Conservation (phyloP, 2,329 filamentous ascomycete genomes). For the Juglanconis oblonga region DNA sequence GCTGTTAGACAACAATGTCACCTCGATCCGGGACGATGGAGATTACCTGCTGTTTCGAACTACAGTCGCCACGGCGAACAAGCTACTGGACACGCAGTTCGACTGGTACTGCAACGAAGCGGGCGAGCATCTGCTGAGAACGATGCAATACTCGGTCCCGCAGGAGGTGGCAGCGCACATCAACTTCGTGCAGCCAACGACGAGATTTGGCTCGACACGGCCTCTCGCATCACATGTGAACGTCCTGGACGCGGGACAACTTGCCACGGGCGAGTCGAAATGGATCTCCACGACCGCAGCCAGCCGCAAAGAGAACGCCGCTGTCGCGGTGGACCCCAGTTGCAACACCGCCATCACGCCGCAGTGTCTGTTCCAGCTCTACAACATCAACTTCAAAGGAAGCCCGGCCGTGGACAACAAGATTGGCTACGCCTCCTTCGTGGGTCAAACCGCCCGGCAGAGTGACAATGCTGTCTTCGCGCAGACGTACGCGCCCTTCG, state of each 20-base stretch:
- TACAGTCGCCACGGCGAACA: not conserved
- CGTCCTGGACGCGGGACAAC: conserved; percentile 1
- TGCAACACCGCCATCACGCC: conserved; percentile 40
- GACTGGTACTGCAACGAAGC: conserved; percentile 20
- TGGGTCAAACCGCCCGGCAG: conserved; percentile 48
- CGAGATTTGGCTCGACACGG: conserved; percentile 38
- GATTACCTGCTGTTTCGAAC: conserved; percentile 11
- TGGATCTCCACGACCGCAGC: conserved; percentile 17
- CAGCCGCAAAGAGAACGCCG: not conserved
- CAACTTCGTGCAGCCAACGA: conserved; percentile 44
- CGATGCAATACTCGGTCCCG: conserved; percentile 26
- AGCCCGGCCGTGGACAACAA: conserved; percentile 42
- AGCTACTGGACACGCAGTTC: conserved; percentile 5
- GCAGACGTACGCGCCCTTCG: conserved; percentile 36
- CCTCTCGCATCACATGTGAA: conserved; percentile 5
- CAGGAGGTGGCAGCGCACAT: conserved; percentile 36
- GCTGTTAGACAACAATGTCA: conserved; percentile 8
- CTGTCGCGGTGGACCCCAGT: not conserved
- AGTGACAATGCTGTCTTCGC: conserved; percentile 39
- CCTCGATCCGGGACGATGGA: conserved; percentile 1
- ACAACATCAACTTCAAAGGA: conserved; percentile 45
- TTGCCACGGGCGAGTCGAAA: conserved; percentile 17
- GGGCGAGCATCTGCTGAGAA: conserved; percentile 32
- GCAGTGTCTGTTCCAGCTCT: conserved; percentile 44
- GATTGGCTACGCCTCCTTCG: conserved; percentile 49